Base-by-base conservation (phyloP, 768 basidiomycete species). In the Suillus tomentosus region DNA sequence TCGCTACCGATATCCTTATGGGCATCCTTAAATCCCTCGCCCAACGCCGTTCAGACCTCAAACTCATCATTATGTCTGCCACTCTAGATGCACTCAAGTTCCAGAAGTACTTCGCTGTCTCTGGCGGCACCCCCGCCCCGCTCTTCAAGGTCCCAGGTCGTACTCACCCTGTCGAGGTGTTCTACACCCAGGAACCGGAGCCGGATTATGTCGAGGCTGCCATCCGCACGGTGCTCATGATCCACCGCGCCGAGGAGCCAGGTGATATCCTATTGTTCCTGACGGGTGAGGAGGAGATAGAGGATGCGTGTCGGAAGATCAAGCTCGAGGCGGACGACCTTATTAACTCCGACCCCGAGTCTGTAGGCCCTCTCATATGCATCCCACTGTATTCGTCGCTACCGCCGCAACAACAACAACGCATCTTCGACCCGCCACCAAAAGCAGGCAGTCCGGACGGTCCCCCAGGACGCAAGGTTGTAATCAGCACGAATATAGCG, bases 1-100 rank as follows among this genome's bases (percentile, higher is more conserved):
- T 98, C 43, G 94, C 97, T 1, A 99, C 96, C 37, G 97, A 99
- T 79, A 96, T 99, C 71, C 88, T 99, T 40, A 99, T 99, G 96
- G 95, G 96, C 66, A 82, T 99, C 8, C 83, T 99, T 42, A 99
- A 99, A 78, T 76, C 81, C 42, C 84, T 99, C n/a, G 91, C 90
- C 3, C 88, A 87, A 72, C 86, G 84, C 66, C 88, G 97, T 40
- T 65, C 84, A 2, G 96, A 99, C 75, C 87, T 99, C 68, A 99
- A 97, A 80, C 89, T 99, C 75, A 96, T 99, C 66, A 80, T 99
- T 82, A 99, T 99, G 96, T 95, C 92, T 45, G 97, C 97, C 15
- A 99, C 97, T 1, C 88, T 99, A 22, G 96, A 98, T 72, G 94
- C 96, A 0, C 83, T 91, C 73, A 99, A 99, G 76, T 99, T 99